A percentile compares a stretch with the other conserved stretches of the same genome.
phyloP scores from a whole-genome alignment of 2,329 filamentous ascomycete species.

The Teratosphaeria epicoccoides region DNA sequence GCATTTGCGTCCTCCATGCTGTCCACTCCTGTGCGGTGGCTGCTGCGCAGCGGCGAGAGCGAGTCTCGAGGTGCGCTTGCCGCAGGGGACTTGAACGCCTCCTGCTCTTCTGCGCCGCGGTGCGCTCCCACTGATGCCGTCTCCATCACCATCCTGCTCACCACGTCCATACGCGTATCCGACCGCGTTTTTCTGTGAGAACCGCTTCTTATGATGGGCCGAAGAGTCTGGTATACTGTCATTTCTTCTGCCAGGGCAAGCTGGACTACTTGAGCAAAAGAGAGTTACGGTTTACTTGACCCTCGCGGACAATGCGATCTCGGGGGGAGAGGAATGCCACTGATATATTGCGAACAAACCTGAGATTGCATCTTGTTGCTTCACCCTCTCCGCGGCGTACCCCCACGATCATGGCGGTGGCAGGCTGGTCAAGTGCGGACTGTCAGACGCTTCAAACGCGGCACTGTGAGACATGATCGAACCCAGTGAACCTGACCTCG shows the following conservation, averaged over 20 bases:
- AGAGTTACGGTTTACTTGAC: not conserved
- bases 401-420: not conserved
- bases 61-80: constrained; percentile 7
- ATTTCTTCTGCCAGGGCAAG: not conserved
- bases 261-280: not conserved
- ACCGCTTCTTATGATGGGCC: not conserved
- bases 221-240: not conserved
- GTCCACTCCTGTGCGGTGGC: not conserved
- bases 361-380: not conserved
- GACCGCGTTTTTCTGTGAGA: not conserved
- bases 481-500: not conserved
- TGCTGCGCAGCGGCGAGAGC: constrained; percentile 6
- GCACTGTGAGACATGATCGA: not conserved
- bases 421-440: not conserved
- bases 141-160: constrained; percentile 7
- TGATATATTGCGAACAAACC: not conserved
- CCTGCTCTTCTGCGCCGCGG: not conserved
- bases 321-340: not conserved
- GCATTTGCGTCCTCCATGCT: not conserved
- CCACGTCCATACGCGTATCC: constrained; percentile 12
- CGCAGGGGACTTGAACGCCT: not conserved
- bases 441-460: not conserved
- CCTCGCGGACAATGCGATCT: not conserved
- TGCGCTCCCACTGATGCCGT: not conserved
- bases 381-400: not conserved